These are phyloP conservation scores for Xylaria sp. DNA, from an alignment of 2,329 filamentous ascomycete genomes.

Conservation along the genomic window DNA sequence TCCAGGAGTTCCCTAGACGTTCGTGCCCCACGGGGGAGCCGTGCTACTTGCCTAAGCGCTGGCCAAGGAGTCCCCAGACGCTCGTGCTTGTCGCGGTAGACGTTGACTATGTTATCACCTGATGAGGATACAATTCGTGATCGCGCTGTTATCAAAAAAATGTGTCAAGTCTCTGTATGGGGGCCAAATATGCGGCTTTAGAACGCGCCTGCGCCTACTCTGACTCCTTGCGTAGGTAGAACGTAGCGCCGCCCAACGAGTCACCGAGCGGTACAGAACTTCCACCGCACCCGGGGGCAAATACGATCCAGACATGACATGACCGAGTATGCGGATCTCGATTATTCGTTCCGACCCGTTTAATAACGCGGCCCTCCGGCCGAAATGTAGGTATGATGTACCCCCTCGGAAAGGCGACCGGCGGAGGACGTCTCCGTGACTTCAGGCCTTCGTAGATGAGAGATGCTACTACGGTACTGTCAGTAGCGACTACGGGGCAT, in stretches of 20 bases:
- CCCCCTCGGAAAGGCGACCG: background rate
- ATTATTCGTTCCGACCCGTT: background rate
- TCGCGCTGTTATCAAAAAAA: background rate
- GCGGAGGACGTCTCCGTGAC: background rate
- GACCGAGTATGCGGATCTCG: background rate
- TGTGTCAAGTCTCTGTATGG: background rate
- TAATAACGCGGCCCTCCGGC: background rate
- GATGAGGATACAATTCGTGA: background rate
- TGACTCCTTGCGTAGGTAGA: background rate
- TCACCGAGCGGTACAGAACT: too few species aligned
- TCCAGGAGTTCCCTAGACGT: background rate
- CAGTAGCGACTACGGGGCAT: background rate
- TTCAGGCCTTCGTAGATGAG: background rate
- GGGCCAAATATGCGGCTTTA: background rate
- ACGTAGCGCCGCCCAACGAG: background rate
- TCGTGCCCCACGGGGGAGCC: background rate
- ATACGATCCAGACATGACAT: background rate
- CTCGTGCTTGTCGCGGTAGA: background rate
- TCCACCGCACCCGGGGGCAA: too few species aligned
- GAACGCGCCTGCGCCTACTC: background rate
- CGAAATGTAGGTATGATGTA: background rate
- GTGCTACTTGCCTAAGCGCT: background rate
- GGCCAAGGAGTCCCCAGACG: background rate
- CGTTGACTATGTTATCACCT: background rate
- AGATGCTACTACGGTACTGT: background rate